A percentile compares a stretch with the other conserved stretches of the same genome.
Evolutionary conservation across 495 filamentous ascomycete species (phyloP).

Genomic region (Copromyces sp.): DNA sequence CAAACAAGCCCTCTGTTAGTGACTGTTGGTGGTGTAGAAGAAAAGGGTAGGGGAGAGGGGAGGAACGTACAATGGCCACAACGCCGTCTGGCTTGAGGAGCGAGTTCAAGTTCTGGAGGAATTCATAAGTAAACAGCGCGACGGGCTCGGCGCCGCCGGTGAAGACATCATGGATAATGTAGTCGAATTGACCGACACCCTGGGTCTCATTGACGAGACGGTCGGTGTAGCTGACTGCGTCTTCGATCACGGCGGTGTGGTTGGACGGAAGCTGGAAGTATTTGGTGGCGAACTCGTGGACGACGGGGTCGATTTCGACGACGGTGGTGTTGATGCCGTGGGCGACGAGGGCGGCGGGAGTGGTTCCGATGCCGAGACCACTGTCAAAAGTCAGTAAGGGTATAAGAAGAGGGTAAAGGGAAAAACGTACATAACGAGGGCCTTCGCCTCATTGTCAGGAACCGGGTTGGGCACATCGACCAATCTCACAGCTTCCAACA

Average conservation of each 20-base stretch:
- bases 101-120: slow-evolving; percentile 54
- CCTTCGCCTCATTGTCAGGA: slow-evolving; percentile 57
- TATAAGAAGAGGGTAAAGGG: too few relatives aligned
- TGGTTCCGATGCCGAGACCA: slow-evolving; percentile 86
- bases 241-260: slow-evolving; percentile 69
- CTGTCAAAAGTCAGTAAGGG: too few relatives aligned
- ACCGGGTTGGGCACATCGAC: slow-evolving; percentile 47
- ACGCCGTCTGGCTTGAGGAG: slow-evolving; percentile 71
- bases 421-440: slow-evolving; percentile 87
- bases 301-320: slow-evolving; percentile 85
- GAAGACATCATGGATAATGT: slow-evolving; percentile 98
- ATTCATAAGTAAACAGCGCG: slow-evolving; percentile 76
- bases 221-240: slow-evolving; percentile 71
- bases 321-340: slow-evolving; percentile 89
- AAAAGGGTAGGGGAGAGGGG: not conserved
- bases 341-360: slow-evolving; percentile 71
- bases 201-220: slow-evolving; percentile 25
- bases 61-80: slow-evolving; percentile 69
- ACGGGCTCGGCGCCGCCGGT: slow-evolving; percentile 90
- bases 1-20: too few relatives aligned
- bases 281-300: slow-evolving; percentile 67
- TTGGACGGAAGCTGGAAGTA: slow-evolving; percentile 75
- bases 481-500: slow-evolving; percentile 83
- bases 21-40: too few relatives aligned
- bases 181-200: slow-evolving; percentile 55